Evolutionary conservation across 1,139 yeast species (phyloP).

Genomic region (Hemisphaericaspora xylanilytica): DNA sequence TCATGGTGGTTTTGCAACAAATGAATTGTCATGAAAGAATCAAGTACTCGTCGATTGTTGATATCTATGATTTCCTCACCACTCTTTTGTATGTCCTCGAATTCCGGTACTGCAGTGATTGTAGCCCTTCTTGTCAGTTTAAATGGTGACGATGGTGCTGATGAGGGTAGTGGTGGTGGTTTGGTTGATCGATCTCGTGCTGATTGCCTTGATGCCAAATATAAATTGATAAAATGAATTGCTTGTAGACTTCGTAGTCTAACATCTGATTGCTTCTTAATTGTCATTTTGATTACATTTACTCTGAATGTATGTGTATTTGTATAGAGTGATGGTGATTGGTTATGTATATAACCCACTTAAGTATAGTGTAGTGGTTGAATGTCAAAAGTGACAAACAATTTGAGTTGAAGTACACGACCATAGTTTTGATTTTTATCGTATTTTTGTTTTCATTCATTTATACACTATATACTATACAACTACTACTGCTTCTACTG

Average conservation of each 20-base stretch:
- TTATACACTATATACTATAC: no score
- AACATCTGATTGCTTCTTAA: slow-evolving; percentile 1
- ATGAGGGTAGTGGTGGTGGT: slow-evolving; percentile 6
- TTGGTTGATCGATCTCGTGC: no score
- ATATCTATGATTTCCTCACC: slow-evolving; percentile 9
- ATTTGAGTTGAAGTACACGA: no score
- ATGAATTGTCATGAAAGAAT: slow-evolving; percentile 30
- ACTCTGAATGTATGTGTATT: not conserved
- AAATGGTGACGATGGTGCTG: slow-evolving; percentile 6
- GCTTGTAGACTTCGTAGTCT: slow-evolving; percentile 6
- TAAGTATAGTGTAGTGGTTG: no score
- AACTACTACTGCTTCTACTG: no score
- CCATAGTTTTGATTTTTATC: no score
- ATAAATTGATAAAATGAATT: slow-evolving; percentile 7
- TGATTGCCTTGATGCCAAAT: slow-evolving; percentile 1
- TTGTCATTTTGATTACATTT: not conserved
- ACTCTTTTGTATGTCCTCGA: slow-evolving; percentile 6
- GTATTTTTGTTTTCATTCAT: no score
- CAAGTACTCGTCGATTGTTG: slow-evolving; percentile 20
- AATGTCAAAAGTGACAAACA: no score
- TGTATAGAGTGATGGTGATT: no score
- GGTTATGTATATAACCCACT: no score
- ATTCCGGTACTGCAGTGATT: slow-evolving; percentile 6
- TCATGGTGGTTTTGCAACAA: slow-evolving; percentile 8
- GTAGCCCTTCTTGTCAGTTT: slow-evolving; percentile 5